phyloP scores from a whole-genome alignment of 2,329 filamentous ascomycete genomes.

The Didymella segeticola region DNA sequence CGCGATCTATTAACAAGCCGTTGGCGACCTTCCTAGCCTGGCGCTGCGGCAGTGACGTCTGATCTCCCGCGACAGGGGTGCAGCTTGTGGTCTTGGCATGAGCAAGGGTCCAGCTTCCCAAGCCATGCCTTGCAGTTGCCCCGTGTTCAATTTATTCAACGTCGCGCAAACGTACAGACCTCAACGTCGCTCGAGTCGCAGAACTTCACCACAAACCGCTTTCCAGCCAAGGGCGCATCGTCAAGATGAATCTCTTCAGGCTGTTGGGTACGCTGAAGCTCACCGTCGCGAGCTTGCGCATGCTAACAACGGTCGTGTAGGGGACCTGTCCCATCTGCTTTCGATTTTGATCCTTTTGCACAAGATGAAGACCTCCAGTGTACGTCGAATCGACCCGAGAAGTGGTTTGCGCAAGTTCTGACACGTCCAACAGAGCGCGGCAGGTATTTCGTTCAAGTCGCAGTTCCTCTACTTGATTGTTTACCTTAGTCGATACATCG shows the following conservation, averaged over 20 bases:
- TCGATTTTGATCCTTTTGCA: conserved; percentile 95
- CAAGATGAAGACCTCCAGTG: conserved; percentile 90
- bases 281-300: conserved; percentile 17
- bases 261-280: conserved; percentile 62
- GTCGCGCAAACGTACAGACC: conserved; percentile 15
- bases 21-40: background rate
- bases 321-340: conserved; percentile 92
- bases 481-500: conserved; percentile 89
- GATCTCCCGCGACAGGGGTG: conserved; percentile 26
- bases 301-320: conserved; percentile 56
- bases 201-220: conserved; percentile 23
- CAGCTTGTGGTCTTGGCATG: conserved; percentile 22
- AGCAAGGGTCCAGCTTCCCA: conserved; percentile 39
- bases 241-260: conserved; percentile 73
- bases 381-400: conserved; percentile 55
- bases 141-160: conserved; percentile 47
- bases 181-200: conserved; percentile 23
- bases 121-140: conserved; percentile 32
- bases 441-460: conserved; percentile 98
- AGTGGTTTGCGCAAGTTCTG: background rate
- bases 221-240: conserved; percentile 28
- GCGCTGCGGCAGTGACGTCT: conserved; percentile 26
- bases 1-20: background rate
- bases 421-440: conserved; percentile 70
- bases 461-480: conserved; percentile 94